Base-by-base conservation (phyloP, 495 filamentous ascomycete genomes). In the Staphylotrichum longicolle region DNA sequence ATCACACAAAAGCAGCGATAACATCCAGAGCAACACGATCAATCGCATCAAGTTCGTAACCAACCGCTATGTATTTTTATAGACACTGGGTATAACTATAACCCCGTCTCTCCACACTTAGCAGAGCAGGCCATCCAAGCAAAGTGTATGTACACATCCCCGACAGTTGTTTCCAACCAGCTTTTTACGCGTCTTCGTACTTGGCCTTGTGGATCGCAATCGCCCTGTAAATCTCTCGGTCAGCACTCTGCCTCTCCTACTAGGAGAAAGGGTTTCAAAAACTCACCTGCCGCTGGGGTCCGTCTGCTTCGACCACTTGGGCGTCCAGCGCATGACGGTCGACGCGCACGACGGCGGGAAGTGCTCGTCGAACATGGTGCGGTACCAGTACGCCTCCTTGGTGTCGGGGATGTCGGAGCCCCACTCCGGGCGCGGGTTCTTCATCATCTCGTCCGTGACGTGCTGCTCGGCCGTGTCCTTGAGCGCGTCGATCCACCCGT, bases 351-450 rank as follows among this genome's bases (percentile, higher is more conserved):
- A 87, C 32, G 87, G 79, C 44, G 95, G 95, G 84, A 98, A 98
- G 75, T 91, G 93, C 82, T 98, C 94, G 73, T 98, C 94, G 72
- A 98, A 98, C 91, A 98, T 98, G 68, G 71, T 77, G 65, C 94
- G 87, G 80, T 98, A 98, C 95, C 94, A 98, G 81, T 97, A 92
- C 84, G 92, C 93, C 79, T 98, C 94, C 82, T 98, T 98, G 66
- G 86, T 91, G 70, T 97, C 92, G 49, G 94, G 94, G 59, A 95
- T 83, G 68, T 98, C 94, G 59, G 39, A 55, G 40, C 90, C 93
- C 94, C 94, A 98, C 74, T 96, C 91, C 34, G 89, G 84, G 83
- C 96, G 96, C 54, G 93, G 92, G 82, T 91, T 91, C 81, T 90
- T 91, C 86, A 98, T 86, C 85, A 95, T 91, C 81, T 98, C 94